A percentile compares a stretch with the other conserved stretches of the same genome.
Conservation (phyloP, 192 early-diverging fungal species). For the Dissophora ornata region DNA sequence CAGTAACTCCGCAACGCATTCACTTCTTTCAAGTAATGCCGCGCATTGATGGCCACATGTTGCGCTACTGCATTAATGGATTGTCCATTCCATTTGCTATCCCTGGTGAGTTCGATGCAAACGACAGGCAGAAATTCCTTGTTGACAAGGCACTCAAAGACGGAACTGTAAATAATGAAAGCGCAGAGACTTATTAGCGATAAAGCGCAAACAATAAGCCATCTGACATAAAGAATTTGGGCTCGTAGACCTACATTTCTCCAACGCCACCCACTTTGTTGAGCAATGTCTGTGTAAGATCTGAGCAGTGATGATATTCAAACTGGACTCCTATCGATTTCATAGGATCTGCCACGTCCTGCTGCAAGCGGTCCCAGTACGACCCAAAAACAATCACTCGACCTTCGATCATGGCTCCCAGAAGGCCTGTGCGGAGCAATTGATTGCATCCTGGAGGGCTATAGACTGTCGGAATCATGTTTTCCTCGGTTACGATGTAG, state of each 20-base stretch:
- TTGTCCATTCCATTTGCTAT: slow-evolving; percentile 19
- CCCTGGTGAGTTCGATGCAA: slow-evolving; percentile 60
- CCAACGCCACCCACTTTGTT: slow-evolving; percentile 31
- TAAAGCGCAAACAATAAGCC: slow-evolving; percentile 3
- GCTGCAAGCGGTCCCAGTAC: slow-evolving; percentile 75
- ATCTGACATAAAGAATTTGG: not conserved
- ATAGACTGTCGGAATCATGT: slow-evolving; percentile 53
- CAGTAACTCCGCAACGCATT: slow-evolving; percentile 72
- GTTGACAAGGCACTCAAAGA: slow-evolving; percentile 74
- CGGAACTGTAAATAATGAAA: slow-evolving; percentile 46
- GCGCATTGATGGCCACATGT: slow-evolving; percentile 54
- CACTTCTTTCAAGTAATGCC: slow-evolving; percentile 58
- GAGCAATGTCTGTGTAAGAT: slow-evolving; percentile 37
- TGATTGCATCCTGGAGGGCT: slow-evolving; percentile 43
- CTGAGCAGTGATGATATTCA: slow-evolving; percentile 45
- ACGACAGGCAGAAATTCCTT: slow-evolving; percentile 78
- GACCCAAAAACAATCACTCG: slow-evolving; percentile 77
- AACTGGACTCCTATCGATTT: slow-evolving; percentile 31
- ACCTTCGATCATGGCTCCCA: slow-evolving; percentile 74
- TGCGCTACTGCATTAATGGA: slow-evolving; percentile 28
- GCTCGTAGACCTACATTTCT: slow-evolving; percentile 54
- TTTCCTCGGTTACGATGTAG: slow-evolving; percentile 56
- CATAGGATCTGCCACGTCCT: slow-evolving; percentile 43
- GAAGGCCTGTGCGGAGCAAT: slow-evolving; percentile 75
- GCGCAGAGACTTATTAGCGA: slow-evolving; percentile 1